Conservation (phyloP, 305 asterid genomes). For the Fraxinus sp. region DNA sequence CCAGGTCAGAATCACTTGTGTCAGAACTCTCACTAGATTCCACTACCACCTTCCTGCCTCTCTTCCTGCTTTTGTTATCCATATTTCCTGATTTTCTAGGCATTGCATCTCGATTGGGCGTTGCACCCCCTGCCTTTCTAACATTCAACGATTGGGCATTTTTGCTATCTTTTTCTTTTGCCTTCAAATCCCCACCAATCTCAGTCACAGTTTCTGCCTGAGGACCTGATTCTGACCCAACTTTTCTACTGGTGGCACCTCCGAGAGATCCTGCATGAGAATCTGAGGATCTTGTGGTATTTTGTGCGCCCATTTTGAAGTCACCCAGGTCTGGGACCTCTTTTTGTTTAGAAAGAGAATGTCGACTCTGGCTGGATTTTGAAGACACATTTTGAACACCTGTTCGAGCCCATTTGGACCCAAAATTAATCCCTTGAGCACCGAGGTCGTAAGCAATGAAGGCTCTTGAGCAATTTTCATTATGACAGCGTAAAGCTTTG, state of each 20-base stretch:
- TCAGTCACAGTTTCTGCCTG: conserved; percentile 28
- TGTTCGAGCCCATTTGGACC: conserved; percentile 29
- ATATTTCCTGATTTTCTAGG: conserved; percentile 21
- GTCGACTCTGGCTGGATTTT: conserved; percentile 30
- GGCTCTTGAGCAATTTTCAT: conserved; percentile 40
- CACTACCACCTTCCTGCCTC: conserved; percentile 37
- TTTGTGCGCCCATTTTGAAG: conserved; percentile 23
- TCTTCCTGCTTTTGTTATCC: conserved; percentile 44
- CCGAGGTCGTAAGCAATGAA: conserved; percentile 54
- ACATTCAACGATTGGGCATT: conserved; percentile 25
- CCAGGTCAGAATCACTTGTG: conserved; percentile 33
- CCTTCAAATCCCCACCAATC: conserved; percentile 32
- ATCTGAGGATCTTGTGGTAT: conserved; percentile 33
- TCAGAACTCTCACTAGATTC: conserved; percentile 53
- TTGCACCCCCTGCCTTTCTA: conserved; percentile 27
- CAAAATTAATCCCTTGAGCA: conserved; percentile 35
- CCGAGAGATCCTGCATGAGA: conserved; percentile 32
- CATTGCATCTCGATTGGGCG: conserved; percentile 28
- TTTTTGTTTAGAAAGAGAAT: conserved; percentile 36
- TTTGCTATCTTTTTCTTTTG: conserved; percentile 26
- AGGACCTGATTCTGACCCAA: conserved; percentile 40
- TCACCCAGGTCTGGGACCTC: conserved; percentile 33
- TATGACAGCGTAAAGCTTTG: conserved; percentile 46
- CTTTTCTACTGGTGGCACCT: conserved; percentile 32
- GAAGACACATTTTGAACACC: conserved; percentile 27